Evolutionary conservation across 2,329 filamentous ascomycete species (phyloP).

Genomic region (Monosporascus sp.): DNA sequence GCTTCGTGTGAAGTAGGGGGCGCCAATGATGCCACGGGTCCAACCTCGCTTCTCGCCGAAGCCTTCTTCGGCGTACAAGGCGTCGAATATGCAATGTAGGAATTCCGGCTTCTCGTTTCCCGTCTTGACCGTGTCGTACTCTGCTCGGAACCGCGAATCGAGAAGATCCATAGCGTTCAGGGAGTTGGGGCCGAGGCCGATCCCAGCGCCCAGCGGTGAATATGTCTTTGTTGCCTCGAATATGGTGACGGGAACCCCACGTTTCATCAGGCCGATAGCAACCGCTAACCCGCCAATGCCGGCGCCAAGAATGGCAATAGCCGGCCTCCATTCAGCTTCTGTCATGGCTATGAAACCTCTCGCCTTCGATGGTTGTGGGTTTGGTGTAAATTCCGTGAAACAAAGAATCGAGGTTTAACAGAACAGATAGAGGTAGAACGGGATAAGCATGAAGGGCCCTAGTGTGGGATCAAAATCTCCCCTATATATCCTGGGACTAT

Average conservation of each 20-base stretch:
- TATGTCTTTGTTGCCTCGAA: slow-evolving; percentile 22
- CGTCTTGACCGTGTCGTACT: slow-evolving; percentile 33
- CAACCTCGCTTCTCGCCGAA: slow-evolving; percentile 32
- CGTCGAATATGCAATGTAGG: slow-evolving; percentile 35
- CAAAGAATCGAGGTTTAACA: no score
- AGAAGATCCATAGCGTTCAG: slow-evolving; percentile 36
- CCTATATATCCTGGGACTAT: no score
- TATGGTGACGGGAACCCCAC: slow-evolving; percentile 19
- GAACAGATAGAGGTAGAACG: no score
- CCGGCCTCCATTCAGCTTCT: slow-evolving; percentile 4
- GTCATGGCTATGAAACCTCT: background rate
- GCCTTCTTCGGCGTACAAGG: slow-evolving; percentile 32
- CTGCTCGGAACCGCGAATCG: slow-evolving; percentile 28
- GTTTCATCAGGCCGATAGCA: slow-evolving; percentile 23
- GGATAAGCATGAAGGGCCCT: no score
- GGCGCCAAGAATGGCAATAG: slow-evolving; percentile 22
- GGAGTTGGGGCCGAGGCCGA: slow-evolving; percentile 35
- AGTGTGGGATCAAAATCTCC: no score
- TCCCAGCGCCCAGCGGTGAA: slow-evolving; percentile 24
- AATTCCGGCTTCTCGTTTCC: slow-evolving; percentile 31
- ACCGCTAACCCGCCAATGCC: slow-evolving; percentile 24
- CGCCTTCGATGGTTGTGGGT: background rate
- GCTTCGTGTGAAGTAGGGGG: slow-evolving; percentile 30
- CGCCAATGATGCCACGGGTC: slow-evolving; percentile 30
- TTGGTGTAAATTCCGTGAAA: no score